phyloP scores from a whole-genome alignment of 106 monocot genomes.

The Agapanthus africanus region DNA sequence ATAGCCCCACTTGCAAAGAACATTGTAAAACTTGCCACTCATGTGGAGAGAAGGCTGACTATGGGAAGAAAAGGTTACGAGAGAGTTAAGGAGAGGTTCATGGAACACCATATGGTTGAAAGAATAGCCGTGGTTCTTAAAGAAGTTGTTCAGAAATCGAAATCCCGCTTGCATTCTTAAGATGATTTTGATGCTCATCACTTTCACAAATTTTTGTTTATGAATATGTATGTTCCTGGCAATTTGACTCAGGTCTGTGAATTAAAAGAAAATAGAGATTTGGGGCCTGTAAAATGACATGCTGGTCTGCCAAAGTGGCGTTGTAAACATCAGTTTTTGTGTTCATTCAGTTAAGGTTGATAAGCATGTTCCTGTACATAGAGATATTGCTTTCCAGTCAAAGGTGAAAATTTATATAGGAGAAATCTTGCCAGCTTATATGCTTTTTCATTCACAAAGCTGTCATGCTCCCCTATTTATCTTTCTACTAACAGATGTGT shows the following conservation, averaged over 20 bases:
- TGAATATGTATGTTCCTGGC: neutral
- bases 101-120: conserved; percentile 87
- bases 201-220: neutral
- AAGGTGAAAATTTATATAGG: neutral
- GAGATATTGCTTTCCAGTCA: neutral
- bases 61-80: conserved; percentile 80
- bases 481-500: neutral
- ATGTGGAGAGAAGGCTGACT: conserved; percentile 45
- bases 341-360: neutral
- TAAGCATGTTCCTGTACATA: neutral
- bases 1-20: conserved; percentile 58
- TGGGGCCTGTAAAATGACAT: neutral
- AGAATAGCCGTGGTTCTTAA: conserved; percentile 71
- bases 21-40: conserved; percentile 73
- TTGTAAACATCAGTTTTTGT: neutral
- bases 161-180: conserved; percentile 11
- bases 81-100: conserved; percentile 74
- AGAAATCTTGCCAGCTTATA: neutral
- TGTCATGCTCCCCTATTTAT: neutral
- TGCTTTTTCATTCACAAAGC: neutral
- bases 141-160: conserved; percentile 46
- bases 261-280: neutral
- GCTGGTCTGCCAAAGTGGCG: neutral
- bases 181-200: neutral
- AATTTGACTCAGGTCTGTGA: neutral